A percentile compares a stretch with the other conserved stretches of the same genome.
phyloP scores from a whole-genome alignment of 1,284 basidiomycete genomes.

The Malassezia japonica region DNA sequence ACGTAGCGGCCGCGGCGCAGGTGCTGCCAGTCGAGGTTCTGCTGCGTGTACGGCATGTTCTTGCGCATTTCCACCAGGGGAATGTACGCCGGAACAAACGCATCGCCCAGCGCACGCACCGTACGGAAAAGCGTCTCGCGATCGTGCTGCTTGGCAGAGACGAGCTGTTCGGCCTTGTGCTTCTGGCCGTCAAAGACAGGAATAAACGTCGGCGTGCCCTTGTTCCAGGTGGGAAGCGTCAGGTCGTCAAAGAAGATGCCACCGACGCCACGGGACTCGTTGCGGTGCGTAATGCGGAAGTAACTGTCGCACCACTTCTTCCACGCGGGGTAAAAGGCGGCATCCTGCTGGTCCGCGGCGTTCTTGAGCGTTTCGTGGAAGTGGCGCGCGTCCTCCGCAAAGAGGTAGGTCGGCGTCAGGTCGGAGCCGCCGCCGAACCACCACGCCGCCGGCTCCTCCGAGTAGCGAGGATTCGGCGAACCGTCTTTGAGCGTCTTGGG shows the following conservation, averaged over 20 bases:
- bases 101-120: conserved; percentile 37
- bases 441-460: conserved; percentile 61
- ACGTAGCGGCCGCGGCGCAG: conserved; percentile 42
- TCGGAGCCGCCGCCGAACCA: conserved; percentile 99
- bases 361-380: conserved; percentile 73
- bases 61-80: conserved; percentile 39
- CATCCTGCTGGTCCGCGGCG: conserved; percentile 67
- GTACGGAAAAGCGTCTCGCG: conserved; percentile 38
- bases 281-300: conserved; percentile 87
- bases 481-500: conserved; percentile 43
- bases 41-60: conserved; percentile 21
- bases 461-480: conserved; percentile 40
- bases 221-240: conserved; percentile 28
- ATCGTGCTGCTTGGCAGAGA: conserved; percentile 27
- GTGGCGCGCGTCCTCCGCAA: conserved; percentile 72
- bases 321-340: conserved; percentile 65
- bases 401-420: conserved; percentile 86
- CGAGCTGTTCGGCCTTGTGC: conserved; percentile 12
- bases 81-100: conserved; percentile 44
- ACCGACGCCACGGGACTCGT: conserved; percentile 78
- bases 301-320: conserved; percentile 98
- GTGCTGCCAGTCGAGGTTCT: conserved; percentile 38
- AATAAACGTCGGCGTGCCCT: conserved; percentile 18
- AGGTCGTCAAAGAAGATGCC: conserved; percentile 82
- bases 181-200: conserved; percentile 31